Evolutionary conservation across 176 grass and related monocot species (phyloP), one percentile per base, ranked within the genome.

Genomic region (Carex myosuroides): DNA sequence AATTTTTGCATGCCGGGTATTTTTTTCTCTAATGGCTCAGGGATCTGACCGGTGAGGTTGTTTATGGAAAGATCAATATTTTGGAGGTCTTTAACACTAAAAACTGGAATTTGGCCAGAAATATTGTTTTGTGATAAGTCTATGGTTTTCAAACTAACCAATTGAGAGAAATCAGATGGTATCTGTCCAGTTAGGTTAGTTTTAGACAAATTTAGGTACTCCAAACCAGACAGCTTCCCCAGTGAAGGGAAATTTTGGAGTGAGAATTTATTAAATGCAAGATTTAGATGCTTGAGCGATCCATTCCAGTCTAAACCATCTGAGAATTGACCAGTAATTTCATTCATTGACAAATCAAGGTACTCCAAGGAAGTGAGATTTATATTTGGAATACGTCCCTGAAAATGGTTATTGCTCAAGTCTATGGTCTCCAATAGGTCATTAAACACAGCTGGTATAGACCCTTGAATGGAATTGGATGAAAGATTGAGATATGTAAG

Each of bases 31-130:
- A 98, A 86, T 22, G 88, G 64, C 80, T 82, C 81, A 22, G 96
- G 96, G 76, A 98, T 90, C 87, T 98, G 89, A 12, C 96, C 93
- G 0, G 93, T 95, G 66, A 99, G 93, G 85, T 95, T 99, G 89
- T 99, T 99, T 59, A 90, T 58, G 0, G 96, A 99, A 85, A 95
- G 81, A 84, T 99, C 93, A n/a, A 99, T 79, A 57, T 92, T 85
- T 69, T 64, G 85, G 6, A 99, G 81, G 24, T 4, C 17, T 72
- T 86, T 52, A 2, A 42, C 59, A 70, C 89, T 92, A 81, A 99
- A 85, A 77, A 95, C 89, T 0, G 89, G 93, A 70, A 99, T 87
- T 39, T 91, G 55, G 5, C 89, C 91, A 0, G 74, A 90, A 62
- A 99, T 87, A 82, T 93, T 86, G 60, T 99, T 99, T 75, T 73